Percentiles rank a stretch among this genome's conserved stretches.
phyloP scores from a whole-genome alignment of 2,329 filamentous ascomycete genomes.

The Reticulascus tulasneorum region DNA sequence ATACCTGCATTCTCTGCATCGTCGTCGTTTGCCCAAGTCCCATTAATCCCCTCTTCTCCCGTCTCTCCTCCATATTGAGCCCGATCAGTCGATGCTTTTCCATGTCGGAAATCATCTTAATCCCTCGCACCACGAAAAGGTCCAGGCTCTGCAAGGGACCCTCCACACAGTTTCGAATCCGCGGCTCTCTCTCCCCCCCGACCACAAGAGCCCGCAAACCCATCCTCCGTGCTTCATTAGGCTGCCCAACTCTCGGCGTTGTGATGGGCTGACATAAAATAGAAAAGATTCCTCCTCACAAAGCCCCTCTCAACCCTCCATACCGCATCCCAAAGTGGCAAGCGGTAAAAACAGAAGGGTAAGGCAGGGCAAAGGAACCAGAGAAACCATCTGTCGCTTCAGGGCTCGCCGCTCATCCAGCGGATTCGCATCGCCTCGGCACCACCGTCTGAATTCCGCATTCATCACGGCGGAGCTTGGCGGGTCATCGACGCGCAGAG shows the following conservation, averaged over 20 bases:
- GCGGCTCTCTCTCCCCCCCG: not conserved
- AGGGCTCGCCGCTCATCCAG: constrained; percentile 16
- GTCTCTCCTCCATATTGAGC: not conserved
- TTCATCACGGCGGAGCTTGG: no score
- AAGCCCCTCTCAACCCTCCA: not conserved
- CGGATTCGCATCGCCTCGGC: constrained; percentile 15
- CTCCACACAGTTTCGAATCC: constrained; percentile 13
- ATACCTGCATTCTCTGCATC: no score
- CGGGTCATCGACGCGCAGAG: constrained; percentile 19
- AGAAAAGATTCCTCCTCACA: constrained; percentile 4
- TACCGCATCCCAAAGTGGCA: no score
- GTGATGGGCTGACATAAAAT: constrained; percentile 23
- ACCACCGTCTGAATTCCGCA: no score
- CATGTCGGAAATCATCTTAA: constrained; percentile 5
- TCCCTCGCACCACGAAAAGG: constrained; percentile 16
- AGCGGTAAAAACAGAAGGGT: constrained; percentile 2
- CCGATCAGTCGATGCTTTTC: constrained; percentile 18
- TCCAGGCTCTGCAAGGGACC: constrained; percentile 15
- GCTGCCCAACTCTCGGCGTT: constrained; percentile 31
- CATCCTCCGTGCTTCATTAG: constrained; percentile 19
- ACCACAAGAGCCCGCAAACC: not conserved
- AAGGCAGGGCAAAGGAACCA: constrained; percentile 1
- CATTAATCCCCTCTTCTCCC: not conserved
- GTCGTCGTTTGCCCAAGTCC: no score
- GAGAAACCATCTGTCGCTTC: constrained; percentile 10